Percentiles rank a stretch among this genome's conserved stretches.
Evolutionary conservation across 2,329 filamentous ascomycete genomes (phyloP).

Genomic region (Graphium sp.): DNA sequence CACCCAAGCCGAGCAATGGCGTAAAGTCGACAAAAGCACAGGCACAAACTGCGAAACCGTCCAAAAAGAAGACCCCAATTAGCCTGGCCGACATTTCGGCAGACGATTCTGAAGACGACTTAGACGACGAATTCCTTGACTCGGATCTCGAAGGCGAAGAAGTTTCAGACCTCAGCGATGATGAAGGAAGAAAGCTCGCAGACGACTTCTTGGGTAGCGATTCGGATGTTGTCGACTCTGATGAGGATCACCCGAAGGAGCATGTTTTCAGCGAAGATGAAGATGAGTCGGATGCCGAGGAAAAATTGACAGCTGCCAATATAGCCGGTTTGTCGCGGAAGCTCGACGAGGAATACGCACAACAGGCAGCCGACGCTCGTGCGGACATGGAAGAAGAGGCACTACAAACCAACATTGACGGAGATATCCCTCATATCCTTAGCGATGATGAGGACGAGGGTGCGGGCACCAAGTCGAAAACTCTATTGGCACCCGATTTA

Average conservation of each 20-base stretch:
- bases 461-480: constrained; percentile 37
- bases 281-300: constrained; percentile 73
- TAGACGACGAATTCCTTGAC: constrained; percentile 25
- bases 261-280: constrained; percentile 94
- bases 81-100: constrained; percentile 17
- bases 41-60: constrained; percentile 15
- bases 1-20: constrained; percentile 8
- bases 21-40: constrained; percentile 14
- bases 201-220: constrained; percentile 46
- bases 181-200: constrained; percentile 22
- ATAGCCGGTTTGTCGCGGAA: constrained; percentile 82
- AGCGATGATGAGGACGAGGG: constrained; percentile 44
- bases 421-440: constrained; percentile 53
- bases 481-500: constrained; percentile 69
- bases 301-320: constrained; percentile 86
- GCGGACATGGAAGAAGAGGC: constrained; percentile 74
- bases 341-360: constrained; percentile 59
- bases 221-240: constrained; percentile 55
- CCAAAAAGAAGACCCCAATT: constrained; percentile 13
- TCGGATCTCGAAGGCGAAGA: constrained; percentile 23
- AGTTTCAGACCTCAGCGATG: constrained; percentile 21
- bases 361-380: constrained; percentile 68
- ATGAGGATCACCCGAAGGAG: constrained; percentile 40
- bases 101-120: constrained; percentile 19
- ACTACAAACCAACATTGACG: constrained; percentile 84